phyloP scores from a whole-genome alignment of 306 rosid species.

The Dryas octopetala region DNA sequence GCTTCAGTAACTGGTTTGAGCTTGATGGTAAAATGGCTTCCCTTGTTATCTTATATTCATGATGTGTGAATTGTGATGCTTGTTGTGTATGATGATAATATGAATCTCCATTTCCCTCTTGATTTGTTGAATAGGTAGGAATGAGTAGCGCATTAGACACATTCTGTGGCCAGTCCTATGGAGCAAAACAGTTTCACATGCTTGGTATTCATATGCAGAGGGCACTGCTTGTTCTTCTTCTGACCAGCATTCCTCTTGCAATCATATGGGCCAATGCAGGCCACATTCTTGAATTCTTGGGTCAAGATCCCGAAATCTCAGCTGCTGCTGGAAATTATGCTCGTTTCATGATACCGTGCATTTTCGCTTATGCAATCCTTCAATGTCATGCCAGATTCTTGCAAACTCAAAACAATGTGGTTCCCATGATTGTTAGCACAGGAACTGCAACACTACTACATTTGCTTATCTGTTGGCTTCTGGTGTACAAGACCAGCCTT shows the following conservation, averaged over 20 bases:
- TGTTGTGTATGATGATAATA: not conserved
- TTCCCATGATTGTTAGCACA: slow-evolving; percentile 33
- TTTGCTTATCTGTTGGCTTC: slow-evolving; percentile 28
- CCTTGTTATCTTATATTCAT: too few relatives aligned
- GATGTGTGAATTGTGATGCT: too few relatives aligned
- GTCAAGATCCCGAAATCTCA: slow-evolving; percentile 46
- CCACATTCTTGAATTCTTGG: slow-evolving; percentile 37
- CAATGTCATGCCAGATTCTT: slow-evolving; percentile 39
- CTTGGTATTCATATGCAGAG: slow-evolving; percentile 46
- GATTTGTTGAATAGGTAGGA: slow-evolving; percentile 30
- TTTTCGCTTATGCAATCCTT: slow-evolving; percentile 33
- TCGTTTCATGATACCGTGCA: slow-evolving; percentile 40
- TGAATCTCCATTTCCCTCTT: not conserved
- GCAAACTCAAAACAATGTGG: slow-evolving; percentile 38
- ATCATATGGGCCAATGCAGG: slow-evolving; percentile 42
- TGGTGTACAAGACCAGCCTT: slow-evolving; percentile 39
- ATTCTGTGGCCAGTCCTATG: slow-evolving; percentile 46
- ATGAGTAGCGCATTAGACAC: slow-evolving; percentile 53
- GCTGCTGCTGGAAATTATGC: slow-evolving; percentile 42
- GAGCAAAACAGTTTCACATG: slow-evolving; percentile 42
- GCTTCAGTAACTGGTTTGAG: slow-evolving; percentile 54
- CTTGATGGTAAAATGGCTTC: slow-evolving; percentile 31
- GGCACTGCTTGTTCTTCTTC: slow-evolving; percentile 46
- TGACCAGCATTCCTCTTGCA: slow-evolving; percentile 36
- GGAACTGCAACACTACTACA: slow-evolving; percentile 29